Percentiles rank a stretch among this genome's conserved stretches.
These are phyloP conservation scores for Zygosaccharomyces pseudobailii DNA, from an alignment of 1,139 yeast species.

Conservation along the genomic window DNA sequence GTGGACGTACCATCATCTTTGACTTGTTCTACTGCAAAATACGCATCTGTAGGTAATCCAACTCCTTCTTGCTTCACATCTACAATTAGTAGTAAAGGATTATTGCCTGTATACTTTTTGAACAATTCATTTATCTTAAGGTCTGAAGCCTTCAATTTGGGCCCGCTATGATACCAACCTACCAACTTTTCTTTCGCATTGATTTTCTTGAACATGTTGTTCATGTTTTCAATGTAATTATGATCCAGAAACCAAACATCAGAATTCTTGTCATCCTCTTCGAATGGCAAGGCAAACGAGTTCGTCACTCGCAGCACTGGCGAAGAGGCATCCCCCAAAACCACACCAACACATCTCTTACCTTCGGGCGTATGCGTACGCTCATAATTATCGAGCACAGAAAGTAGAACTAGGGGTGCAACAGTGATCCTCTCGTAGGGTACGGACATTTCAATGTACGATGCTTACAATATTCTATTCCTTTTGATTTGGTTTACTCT, in stretches of 20 bases:
- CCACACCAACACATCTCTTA: constrained; percentile 90
- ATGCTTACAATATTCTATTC: not conserved
- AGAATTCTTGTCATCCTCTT: constrained; percentile 89
- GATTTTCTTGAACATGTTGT: constrained; percentile 95
- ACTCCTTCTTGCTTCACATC: constrained; percentile 80
- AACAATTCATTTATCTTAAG: constrained; percentile 85
- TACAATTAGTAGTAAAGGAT: constrained; percentile 83
- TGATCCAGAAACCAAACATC: constrained; percentile 98
- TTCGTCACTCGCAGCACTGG: constrained; percentile 63
- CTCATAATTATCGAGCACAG: constrained; percentile 93
- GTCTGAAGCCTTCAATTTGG: constrained; percentile 83
- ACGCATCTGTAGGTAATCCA: constrained; percentile 95
- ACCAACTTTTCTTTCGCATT: constrained; percentile 93
- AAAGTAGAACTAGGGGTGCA: constrained; percentile 89
- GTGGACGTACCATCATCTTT: constrained; percentile 96
- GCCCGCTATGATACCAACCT: constrained; percentile 99
- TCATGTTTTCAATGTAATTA: constrained; percentile 93
- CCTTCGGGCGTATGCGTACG: constrained; percentile 66
- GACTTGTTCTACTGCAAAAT: constrained; percentile 89
- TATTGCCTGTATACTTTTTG: constrained; percentile 62
- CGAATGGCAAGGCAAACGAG: constrained; percentile 88
- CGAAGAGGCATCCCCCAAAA: constrained; percentile 72
- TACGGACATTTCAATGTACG: constrained; percentile 13
- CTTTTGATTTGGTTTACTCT: not conserved
- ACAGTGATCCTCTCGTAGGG: constrained; percentile 70